Percentiles rank a stretch among this genome's conserved stretches.
phyloP scores from a whole-genome alignment of 495 filamentous ascomycete species.

The Penicillium desertorum region DNA sequence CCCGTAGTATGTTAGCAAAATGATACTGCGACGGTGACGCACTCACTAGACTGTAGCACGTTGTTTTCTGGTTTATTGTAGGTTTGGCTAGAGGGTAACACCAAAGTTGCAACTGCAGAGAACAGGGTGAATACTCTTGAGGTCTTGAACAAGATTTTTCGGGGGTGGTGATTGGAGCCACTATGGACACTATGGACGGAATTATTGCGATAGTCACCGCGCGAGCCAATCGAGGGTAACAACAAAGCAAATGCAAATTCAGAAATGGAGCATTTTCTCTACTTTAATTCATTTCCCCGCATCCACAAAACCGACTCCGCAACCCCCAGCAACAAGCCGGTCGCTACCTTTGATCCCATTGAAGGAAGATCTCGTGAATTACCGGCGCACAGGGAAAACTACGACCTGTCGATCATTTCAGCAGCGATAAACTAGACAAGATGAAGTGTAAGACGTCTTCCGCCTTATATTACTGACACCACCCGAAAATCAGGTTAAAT shows the following conservation, averaged over 20 bases:
- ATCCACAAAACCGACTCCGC: background rate
- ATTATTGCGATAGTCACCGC: no score
- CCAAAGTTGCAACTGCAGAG: background rate
- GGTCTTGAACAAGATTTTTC: background rate
- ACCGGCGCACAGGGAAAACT: background rate
- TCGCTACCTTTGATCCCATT: background rate
- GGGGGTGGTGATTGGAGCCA: background rate
- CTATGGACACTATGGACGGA: background rate
- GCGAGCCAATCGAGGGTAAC: background rate
- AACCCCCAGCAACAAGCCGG: background rate
- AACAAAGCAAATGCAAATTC: background rate
- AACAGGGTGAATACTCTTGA: background rate
- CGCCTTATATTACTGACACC: background rate
- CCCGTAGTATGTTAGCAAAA: background rate
- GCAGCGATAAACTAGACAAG: background rate
- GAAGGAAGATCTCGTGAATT: constrained; percentile 11
- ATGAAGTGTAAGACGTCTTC: background rate
- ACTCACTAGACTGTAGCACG: constrained; percentile 15
- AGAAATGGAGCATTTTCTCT: background rate
- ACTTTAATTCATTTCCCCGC: background rate
- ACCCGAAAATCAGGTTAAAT: constrained; percentile 11
- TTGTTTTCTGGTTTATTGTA: background rate
- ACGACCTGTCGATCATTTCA: background rate
- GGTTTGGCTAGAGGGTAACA: background rate
- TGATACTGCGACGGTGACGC: background rate